Conservation (phyloP, 371 early-diverging fungal genomes). For the Rhizopus microsporus region DNA sequence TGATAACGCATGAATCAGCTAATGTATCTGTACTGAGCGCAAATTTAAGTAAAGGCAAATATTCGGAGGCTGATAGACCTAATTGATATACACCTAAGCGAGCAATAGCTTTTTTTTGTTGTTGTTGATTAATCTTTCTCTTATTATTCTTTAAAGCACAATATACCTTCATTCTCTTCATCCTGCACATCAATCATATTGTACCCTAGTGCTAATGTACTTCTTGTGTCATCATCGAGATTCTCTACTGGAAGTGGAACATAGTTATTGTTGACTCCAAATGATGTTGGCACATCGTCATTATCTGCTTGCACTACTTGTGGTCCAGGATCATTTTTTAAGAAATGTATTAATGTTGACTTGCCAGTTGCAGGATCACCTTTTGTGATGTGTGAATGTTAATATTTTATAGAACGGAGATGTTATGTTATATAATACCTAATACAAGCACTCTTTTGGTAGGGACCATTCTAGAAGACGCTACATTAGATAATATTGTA, state of each 20-base stretch:
- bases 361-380: slow-evolving; percentile 80
- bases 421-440: slow-evolving; percentile 38
- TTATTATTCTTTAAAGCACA: background rate
- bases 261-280: slow-evolving; percentile 46
- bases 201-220: slow-evolving; percentile 82
- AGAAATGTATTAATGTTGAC: slow-evolving; percentile 61
- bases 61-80: slow-evolving; percentile 72
- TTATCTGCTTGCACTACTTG: slow-evolving; percentile 40
- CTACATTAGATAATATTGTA: slow-evolving; percentile 68
- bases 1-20: slow-evolving; percentile 67
- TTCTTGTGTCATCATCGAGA: slow-evolving; percentile 63
- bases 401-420: slow-evolving; percentile 4
- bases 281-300: slow-evolving; percentile 38
- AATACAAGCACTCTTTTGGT: slow-evolving; percentile 71
- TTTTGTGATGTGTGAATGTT: background rate
- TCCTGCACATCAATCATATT: slow-evolving; percentile 84
- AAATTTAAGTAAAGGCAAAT: slow-evolving; percentile 73
- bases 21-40: slow-evolving; percentile 73
- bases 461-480: slow-evolving; percentile 71
- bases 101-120: slow-evolving; percentile 64
- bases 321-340: slow-evolving; percentile 56
- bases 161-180: slow-evolving; percentile 77
- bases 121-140: background rate
- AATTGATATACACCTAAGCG: slow-evolving; percentile 85
- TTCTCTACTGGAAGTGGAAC: slow-evolving; percentile 51